Conservation (phyloP, 148 eudicot species). For the Rhododendron williamsianum region DNA sequence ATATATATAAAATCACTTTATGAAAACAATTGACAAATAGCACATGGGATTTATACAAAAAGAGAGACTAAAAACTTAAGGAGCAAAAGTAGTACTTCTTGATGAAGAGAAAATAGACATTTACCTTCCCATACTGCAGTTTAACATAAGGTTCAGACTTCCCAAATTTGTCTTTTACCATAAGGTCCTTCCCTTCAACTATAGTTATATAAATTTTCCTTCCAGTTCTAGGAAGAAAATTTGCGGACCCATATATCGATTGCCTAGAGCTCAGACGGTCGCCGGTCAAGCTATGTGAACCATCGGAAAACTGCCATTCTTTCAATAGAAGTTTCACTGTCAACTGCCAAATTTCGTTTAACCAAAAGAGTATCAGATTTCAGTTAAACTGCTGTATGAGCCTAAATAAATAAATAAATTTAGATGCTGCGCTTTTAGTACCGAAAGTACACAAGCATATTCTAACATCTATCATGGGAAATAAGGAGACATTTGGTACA, state of each 20-base stretch:
- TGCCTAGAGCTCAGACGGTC: slow-evolving; percentile 40
- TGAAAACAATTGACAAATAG: too few relatives aligned
- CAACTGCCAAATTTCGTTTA: slow-evolving; percentile 39
- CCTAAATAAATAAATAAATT: not conserved
- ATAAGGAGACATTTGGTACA: too few relatives aligned
- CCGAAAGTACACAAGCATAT: too few relatives aligned
- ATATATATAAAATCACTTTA: too few relatives aligned
- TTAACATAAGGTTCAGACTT: slow-evolving; percentile 72
- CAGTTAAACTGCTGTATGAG: too few relatives aligned
- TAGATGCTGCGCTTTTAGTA: not conserved
- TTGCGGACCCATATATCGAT: slow-evolving; percentile 43
- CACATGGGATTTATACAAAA: not conserved
- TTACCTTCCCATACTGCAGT: slow-evolving; percentile 94
- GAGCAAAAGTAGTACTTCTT: too few relatives aligned
- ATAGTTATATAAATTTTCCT: slow-evolving; percentile 72
- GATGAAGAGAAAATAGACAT: too few relatives aligned
- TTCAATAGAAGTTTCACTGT: slow-evolving; percentile 63
- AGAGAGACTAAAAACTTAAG: too few relatives aligned
- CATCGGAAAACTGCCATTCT: slow-evolving; percentile 95
- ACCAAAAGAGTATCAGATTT: too few relatives aligned
- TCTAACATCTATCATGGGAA: too few relatives aligned
- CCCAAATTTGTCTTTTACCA: slow-evolving; percentile 62
- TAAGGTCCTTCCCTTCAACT: slow-evolving; percentile 69
- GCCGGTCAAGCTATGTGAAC: slow-evolving; percentile 47
- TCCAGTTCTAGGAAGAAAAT: slow-evolving; percentile 52